Conservation (phyloP, 495 filamentous ascomycete genomes). For the Articulospora tetracladia region DNA sequence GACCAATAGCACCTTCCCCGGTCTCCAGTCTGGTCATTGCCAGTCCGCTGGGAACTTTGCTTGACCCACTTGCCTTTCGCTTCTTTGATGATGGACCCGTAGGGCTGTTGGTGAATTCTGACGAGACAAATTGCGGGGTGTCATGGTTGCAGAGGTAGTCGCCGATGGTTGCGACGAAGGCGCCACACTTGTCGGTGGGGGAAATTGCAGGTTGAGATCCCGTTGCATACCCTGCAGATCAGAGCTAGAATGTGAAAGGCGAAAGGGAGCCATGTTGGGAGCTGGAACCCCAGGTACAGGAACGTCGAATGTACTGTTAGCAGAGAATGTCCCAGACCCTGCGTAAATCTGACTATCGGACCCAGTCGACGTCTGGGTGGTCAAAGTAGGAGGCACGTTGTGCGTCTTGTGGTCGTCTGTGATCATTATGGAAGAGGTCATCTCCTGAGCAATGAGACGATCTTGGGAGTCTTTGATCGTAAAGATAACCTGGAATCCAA, state of each 20-base stretch:
- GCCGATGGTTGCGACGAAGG: slow-evolving; percentile 26
- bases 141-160: slow-evolving; percentile 43
- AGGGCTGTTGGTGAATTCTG: slow-evolving; percentile 64
- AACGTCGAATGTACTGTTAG: slow-evolving; percentile 16
- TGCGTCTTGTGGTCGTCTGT: slow-evolving; percentile 96
- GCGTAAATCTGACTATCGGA: slow-evolving; percentile 20
- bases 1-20: slow-evolving; percentile 30
- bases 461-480: slow-evolving; percentile 78
- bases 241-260: slow-evolving; percentile 33
- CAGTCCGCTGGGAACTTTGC: slow-evolving; percentile 65
- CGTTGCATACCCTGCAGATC: slow-evolving; percentile 53
- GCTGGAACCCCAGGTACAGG: slow-evolving; percentile 3
- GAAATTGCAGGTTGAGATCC: slow-evolving; percentile 35
- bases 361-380: slow-evolving; percentile 24
- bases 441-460: slow-evolving; percentile 74
- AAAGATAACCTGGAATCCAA: slow-evolving; percentile 91
- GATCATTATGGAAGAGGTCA: slow-evolving; percentile 86
- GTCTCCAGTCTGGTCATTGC: slow-evolving; percentile 76
- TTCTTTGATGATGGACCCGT: slow-evolving; percentile 62
- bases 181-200: slow-evolving; percentile 33
- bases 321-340: slow-evolving; percentile 12
- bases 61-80: slow-evolving; percentile 65
- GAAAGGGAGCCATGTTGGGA: slow-evolving; percentile 24
- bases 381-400: slow-evolving; percentile 38
- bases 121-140: slow-evolving; percentile 63